Evolutionary conservation across 305 asterid genomes (phyloP).

Genomic region (Rubia tinctorum): DNA sequence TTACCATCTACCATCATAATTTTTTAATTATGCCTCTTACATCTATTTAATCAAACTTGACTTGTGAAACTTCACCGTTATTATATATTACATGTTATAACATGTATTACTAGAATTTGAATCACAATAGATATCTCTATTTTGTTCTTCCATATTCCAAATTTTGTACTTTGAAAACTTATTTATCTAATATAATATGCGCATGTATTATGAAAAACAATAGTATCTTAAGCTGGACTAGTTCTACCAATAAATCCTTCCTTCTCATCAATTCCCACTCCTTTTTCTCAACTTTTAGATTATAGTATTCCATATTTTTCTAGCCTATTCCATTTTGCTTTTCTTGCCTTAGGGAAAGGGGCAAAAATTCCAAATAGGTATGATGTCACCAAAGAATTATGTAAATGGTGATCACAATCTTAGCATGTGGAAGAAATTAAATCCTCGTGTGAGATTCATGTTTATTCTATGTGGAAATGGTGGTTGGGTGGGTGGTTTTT

Average conservation of each 20-base stretch:
- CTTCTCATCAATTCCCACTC: conserved; percentile 53
- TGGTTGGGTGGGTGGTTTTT: conserved; percentile 34
- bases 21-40: too few relatives aligned
- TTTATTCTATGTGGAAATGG: conserved; percentile 17
- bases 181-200: too few relatives aligned
- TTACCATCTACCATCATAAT: too few relatives aligned
- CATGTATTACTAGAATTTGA: background rate
- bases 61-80: too few relatives aligned
- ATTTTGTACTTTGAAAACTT: background rate
- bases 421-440: conserved; percentile 34
- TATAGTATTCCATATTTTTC: conserved; percentile 17
- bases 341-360: conserved; percentile 32
- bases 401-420: conserved; percentile 2
- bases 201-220: background rate
- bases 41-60: too few relatives aligned
- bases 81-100: too few relatives aligned
- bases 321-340: conserved; percentile 35
- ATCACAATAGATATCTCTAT: background rate
- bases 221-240: conserved; percentile 35
- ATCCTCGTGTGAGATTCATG: conserved; percentile 11
- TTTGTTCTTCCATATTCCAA: background rate
- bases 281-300: conserved; percentile 12
- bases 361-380: conserved; percentile 54
- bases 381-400: conserved; percentile 30
- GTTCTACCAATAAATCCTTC: conserved; percentile 44